Percentiles rank a stretch among this genome's conserved stretches.
These are phyloP conservation scores for Gamsiella multidivaricata DNA, from an alignment of 192 early-diverging fungal species.

Conservation along the genomic window DNA sequence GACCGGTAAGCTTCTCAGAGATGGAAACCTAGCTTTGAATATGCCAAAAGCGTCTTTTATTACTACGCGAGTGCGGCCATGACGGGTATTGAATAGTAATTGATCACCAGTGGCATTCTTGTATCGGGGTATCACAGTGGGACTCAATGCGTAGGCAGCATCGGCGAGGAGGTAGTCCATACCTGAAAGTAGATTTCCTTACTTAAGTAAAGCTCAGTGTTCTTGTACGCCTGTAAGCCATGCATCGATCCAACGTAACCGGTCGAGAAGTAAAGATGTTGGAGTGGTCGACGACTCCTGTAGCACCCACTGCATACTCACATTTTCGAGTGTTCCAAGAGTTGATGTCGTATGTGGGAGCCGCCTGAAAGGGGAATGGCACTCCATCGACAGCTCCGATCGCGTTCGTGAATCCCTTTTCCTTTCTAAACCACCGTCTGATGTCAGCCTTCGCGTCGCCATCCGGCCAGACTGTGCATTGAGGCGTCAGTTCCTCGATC, in stretches of 20 bases:
- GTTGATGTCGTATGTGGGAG: slow-evolving; percentile 1
- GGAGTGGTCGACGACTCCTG: slow-evolving; percentile 12
- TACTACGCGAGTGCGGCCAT: neutral
- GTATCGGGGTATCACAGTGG: neutral
- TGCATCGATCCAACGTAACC: too few species aligned
- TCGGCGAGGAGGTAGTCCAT: neutral
- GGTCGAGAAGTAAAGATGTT: neutral
- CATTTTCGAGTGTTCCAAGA: slow-evolving; percentile 4
- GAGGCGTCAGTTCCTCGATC: neutral
- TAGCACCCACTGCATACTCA: slow-evolving; percentile 6
- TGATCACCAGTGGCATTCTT: neutral
- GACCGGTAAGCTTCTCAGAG: too few species aligned
- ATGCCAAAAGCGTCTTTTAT: neutral
- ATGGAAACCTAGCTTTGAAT: neutral
- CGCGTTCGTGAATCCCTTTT: slow-evolving; percentile 3
- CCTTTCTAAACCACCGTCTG: neutral
- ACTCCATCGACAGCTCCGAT: slow-evolving; percentile 24
- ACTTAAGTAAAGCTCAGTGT: too few species aligned
- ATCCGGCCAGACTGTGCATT: slow-evolving; percentile 15
- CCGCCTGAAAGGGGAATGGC: slow-evolving; percentile 4
- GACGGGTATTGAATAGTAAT: neutral
- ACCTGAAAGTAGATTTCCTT: neutral
- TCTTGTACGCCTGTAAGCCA: too few species aligned
- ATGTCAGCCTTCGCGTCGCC: neutral
- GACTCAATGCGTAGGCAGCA: neutral